phyloP scores from a whole-genome alignment of 306 rosid species.

The Abrus precatorius region DNA sequence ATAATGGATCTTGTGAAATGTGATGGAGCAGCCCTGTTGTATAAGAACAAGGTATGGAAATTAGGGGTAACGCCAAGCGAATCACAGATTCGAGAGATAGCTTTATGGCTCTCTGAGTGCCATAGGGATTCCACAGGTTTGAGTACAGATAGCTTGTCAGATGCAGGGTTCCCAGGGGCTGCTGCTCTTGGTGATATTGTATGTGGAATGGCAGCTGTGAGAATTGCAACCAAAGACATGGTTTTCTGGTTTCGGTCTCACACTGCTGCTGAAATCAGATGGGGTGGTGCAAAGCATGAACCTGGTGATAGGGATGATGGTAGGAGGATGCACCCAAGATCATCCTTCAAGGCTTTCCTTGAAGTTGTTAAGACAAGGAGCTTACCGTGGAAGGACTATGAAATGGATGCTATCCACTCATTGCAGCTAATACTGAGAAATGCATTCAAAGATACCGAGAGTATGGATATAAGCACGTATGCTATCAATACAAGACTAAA shows the following conservation, averaged over 20 bases:
- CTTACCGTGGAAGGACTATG: slow-evolving; percentile 83
- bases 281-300: slow-evolving; percentile 91
- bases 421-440: slow-evolving; percentile 88
- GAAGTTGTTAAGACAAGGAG: slow-evolving; percentile 82
- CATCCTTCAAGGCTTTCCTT: slow-evolving; percentile 89
- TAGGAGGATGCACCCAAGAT: slow-evolving; percentile 84
- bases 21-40: slow-evolving; percentile 80
- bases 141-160: slow-evolving; percentile 84
- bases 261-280: slow-evolving; percentile 75
- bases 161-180: slow-evolving; percentile 83
- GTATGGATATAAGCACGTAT: slow-evolving; percentile 44
- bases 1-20: slow-evolving; percentile 89
- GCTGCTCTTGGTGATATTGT: slow-evolving; percentile 68
- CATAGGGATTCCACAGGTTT: slow-evolving; percentile 88
- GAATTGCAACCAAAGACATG: slow-evolving; percentile 66
- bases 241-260: slow-evolving; percentile 84
- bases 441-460: slow-evolving; percentile 63
- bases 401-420: slow-evolving; percentile 92
- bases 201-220: slow-evolving; percentile 89
- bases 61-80: slow-evolving; percentile 82
- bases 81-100: slow-evolving; percentile 70
- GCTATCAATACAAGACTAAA: slow-evolving; percentile 59
- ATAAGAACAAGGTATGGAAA: slow-evolving; percentile 70
- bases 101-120: slow-evolving; percentile 66
- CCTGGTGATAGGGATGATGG: slow-evolving; percentile 71